Evolutionary conservation across 768 basidiomycete species (phyloP).

Genomic region (Tricholoma sp.): DNA sequence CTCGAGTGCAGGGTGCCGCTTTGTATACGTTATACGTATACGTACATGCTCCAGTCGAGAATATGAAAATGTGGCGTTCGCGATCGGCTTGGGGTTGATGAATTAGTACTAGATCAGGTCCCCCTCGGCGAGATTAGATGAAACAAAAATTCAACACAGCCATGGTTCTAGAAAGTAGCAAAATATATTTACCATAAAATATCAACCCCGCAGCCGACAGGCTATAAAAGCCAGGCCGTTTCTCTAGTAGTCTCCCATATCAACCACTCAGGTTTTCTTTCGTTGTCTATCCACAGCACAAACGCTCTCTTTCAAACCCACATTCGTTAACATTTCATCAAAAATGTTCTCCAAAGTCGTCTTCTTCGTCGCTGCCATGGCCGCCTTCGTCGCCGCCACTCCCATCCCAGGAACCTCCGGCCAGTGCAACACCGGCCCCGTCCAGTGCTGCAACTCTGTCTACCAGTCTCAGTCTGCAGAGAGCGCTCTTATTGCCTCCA

Average conservation of each 20-base stretch:
- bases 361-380: constrained; percentile 14
- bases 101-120: not conserved
- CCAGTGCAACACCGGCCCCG: constrained; percentile 24
- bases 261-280: not conserved
- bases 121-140: not conserved
- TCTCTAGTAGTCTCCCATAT: not conserved
- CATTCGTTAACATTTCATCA: not conserved
- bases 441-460: constrained; percentile 23
- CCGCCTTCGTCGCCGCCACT: constrained; percentile 6
- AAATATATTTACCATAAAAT: not conserved
- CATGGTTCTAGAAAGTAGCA: not conserved
- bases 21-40: no score
- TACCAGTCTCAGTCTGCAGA: constrained; percentile 6
- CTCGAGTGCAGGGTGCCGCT: no score
- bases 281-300: not conserved
- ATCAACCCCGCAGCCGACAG: not conserved
- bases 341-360: constrained; percentile 27
- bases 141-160: not conserved
- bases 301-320: not conserved
- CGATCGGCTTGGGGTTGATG: not conserved
- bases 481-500: not conserved
- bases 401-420: constrained; percentile 13
- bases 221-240: not conserved
- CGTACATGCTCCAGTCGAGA: not conserved
- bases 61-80: not conserved